Percentiles rank a stretch among this genome's conserved stretches.
Conservation (phyloP, 495 filamentous ascomycete species). For the Penicillium dipodomyicola region DNA sequence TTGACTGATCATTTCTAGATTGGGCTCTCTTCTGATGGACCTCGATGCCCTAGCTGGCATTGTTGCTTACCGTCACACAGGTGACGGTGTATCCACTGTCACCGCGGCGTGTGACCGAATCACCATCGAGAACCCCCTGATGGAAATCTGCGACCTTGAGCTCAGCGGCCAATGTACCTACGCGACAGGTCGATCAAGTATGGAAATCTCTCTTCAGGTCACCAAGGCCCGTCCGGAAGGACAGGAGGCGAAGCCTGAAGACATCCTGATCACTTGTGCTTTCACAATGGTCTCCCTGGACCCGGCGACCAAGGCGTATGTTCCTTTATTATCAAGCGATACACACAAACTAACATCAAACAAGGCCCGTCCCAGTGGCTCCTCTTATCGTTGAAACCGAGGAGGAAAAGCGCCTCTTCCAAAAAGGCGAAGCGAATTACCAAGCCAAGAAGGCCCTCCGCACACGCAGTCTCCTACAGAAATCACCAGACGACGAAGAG, state of each 20-base stretch:
- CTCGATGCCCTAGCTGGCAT: constrained; percentile 79
- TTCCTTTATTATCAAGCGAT: constrained; percentile 5
- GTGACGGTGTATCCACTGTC: constrained; percentile 71
- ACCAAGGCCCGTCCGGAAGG: constrained; percentile 60
- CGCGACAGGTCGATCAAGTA: constrained; percentile 74
- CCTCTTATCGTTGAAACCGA: constrained; percentile 63
- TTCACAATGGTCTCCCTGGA: constrained; percentile 86
- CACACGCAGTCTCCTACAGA: constrained; percentile 63
- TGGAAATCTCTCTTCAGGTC: constrained; percentile 77
- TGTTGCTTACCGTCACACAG: constrained; percentile 80
- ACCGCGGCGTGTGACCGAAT: constrained; percentile 82
- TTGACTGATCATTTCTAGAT: constrained; percentile 31
- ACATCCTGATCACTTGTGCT: constrained; percentile 73
- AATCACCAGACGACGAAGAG: constrained; percentile 74
- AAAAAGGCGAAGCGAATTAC: constrained; percentile 69
- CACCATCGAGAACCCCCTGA: constrained; percentile 68
- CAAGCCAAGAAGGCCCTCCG: constrained; percentile 67
- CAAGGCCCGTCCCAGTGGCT: constrained; percentile 53
- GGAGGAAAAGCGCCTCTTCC: constrained; percentile 69
- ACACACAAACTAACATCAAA: constrained; percentile 14
- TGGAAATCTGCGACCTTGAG: constrained; percentile 78
- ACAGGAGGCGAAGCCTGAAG: constrained; percentile 57
- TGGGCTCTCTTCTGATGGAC: constrained; percentile 77
- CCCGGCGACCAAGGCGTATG: constrained; percentile 66
- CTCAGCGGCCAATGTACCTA: constrained; percentile 78